Evolutionary conservation across 2,329 filamentous ascomycete genomes (phyloP).

Genomic region (Verticillium klebahnii): DNA sequence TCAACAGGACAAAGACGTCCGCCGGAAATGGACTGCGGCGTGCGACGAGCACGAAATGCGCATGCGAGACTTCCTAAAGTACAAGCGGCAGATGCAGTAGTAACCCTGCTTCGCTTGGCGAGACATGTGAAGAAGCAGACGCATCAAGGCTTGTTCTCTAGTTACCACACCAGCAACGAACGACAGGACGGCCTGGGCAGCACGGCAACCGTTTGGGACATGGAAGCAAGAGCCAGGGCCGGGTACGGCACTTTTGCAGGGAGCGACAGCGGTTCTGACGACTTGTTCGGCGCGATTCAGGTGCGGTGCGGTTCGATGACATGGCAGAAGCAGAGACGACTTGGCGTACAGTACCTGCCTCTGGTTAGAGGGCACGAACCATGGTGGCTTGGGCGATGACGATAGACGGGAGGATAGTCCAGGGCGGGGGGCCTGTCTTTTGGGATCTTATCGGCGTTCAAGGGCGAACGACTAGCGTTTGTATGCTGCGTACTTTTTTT

Average conservation of each 20-base stretch:
- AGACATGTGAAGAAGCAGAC: background rate
- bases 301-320: background rate
- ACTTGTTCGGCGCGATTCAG: background rate
- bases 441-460: background rate
- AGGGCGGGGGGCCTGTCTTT: background rate
- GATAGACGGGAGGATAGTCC: background rate
- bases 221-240: background rate
- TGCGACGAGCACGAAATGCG: constrained; percentile 56
- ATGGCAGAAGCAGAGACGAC: background rate
- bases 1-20: constrained; percentile 60
- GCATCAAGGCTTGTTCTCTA: background rate
- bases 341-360: background rate
- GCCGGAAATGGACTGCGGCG: constrained; percentile 55
- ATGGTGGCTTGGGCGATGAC: background rate
- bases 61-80: constrained; percentile 52
- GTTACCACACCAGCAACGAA: background rate
- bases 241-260: background rate
- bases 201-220: background rate
- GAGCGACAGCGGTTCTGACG: background rate
- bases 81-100: constrained; percentile 35
- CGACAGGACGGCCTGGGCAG: background rate
- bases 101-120: background rate
- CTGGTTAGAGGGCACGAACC: background rate
- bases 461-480: background rate
- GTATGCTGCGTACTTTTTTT: background rate